Conservation (phyloP, 2,329 filamentous ascomycete genomes). For the Aspergillus niger region DNA sequence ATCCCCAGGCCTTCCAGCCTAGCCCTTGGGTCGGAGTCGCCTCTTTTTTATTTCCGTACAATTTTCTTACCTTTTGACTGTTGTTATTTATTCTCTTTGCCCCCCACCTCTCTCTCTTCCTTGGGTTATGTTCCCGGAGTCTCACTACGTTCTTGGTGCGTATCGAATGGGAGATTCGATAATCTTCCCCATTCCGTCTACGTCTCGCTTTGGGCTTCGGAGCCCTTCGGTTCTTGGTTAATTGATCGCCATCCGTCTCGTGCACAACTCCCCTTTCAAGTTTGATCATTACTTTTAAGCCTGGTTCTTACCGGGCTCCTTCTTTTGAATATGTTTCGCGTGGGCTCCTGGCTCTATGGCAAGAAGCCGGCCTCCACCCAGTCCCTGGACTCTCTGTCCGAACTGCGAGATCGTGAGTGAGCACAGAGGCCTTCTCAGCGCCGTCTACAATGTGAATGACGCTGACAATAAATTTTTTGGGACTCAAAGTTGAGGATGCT, state of each 20-base stretch:
- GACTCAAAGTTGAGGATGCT: slow-evolving; percentile 41
- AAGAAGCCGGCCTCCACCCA: slow-evolving; percentile 52
- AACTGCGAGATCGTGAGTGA: slow-evolving; percentile 54
- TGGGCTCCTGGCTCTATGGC: slow-evolving; percentile 50
- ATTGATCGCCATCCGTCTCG: slow-evolving; percentile 8
- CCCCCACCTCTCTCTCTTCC: slow-evolving; percentile 7
- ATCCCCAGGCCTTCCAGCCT: neutral
- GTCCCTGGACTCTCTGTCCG: slow-evolving; percentile 59
- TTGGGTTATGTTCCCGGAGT: slow-evolving; percentile 27
- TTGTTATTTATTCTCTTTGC: slow-evolving; percentile 4
- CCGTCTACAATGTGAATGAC: slow-evolving; percentile 9
- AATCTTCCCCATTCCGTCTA: slow-evolving; percentile 31
- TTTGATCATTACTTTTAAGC: neutral
- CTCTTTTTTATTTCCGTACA: neutral
- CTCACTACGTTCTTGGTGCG: slow-evolving; percentile 13
- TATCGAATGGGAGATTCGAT: slow-evolving; percentile 29
- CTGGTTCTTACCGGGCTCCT: neutral
- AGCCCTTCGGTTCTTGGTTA: slow-evolving; percentile 19
- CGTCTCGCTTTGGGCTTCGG: slow-evolving; percentile 18
- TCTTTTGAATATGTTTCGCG: slow-evolving; percentile 38
- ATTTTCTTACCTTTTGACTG: neutral
- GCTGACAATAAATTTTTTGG: slow-evolving; percentile 21
- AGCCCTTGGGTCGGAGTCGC: neutral
- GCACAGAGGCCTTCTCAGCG: neutral
- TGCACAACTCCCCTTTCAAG: slow-evolving; percentile 7